Percentiles rank a stretch among this genome's conserved stretches.
Conservation (phyloP, 2,329 filamentous ascomycete genomes). For the Graphilbum ipis-grandicollis region DNA sequence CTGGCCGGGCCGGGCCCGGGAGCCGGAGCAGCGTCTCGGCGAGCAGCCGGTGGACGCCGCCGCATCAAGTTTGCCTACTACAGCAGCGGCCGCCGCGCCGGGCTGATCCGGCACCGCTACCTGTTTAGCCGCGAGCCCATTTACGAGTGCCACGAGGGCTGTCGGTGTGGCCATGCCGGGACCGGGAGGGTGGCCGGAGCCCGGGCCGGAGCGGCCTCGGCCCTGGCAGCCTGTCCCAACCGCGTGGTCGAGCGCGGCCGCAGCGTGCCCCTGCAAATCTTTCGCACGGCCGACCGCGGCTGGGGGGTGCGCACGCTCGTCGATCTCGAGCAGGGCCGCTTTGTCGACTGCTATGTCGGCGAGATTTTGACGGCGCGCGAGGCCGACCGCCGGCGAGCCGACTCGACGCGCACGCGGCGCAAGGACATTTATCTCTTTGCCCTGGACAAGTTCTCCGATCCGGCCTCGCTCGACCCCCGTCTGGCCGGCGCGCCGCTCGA, state of each 20-base stretch:
- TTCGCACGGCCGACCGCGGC: slow-evolving; percentile 53
- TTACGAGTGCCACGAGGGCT: slow-evolving; percentile 65
- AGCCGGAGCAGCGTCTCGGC: neutral
- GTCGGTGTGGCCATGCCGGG: slow-evolving; percentile 35
- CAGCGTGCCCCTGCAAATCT: slow-evolving; percentile 56
- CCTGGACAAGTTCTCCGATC: slow-evolving; percentile 61
- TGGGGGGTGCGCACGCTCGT: slow-evolving; percentile 58
- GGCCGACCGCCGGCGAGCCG: slow-evolving; percentile 45
- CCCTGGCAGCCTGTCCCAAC: slow-evolving; percentile 50
- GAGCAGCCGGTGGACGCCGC: slow-evolving; percentile 4
- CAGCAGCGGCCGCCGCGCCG: slow-evolving; percentile 30
- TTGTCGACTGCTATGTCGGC: slow-evolving; percentile 65
- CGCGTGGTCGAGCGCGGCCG: slow-evolving; percentile 61
- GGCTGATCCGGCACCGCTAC: slow-evolving; percentile 32
- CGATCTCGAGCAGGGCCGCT: slow-evolving; percentile 53
- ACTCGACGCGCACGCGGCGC: slow-evolving; percentile 34
- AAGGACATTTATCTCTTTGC: slow-evolving; percentile 69
- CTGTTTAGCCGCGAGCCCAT: slow-evolving; percentile 43
- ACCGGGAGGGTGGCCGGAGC: slow-evolving; percentile 1
- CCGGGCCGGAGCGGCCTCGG: slow-evolving; percentile 7
- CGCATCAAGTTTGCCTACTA: slow-evolving; percentile 46
- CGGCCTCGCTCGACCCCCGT: slow-evolving; percentile 34
- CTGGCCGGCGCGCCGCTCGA: slow-evolving; percentile 39
- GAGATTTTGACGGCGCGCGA: slow-evolving; percentile 48
- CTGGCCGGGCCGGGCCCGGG: neutral